Evolutionary conservation across 345 rosid species (phyloP).

Genomic region (Rhodamnia rubescens): DNA sequence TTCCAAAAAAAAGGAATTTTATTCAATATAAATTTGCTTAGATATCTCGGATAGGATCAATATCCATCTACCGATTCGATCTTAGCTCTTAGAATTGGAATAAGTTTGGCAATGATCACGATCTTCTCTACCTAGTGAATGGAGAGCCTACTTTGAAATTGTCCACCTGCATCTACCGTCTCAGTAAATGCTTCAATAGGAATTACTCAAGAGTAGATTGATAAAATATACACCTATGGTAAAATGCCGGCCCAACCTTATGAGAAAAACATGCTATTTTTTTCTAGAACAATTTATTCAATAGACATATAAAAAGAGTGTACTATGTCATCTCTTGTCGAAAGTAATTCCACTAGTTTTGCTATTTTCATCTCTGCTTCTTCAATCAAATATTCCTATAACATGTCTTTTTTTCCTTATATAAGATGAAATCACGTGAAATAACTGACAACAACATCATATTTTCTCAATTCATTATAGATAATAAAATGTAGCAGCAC

Average conservation of each 20-base stretch:
- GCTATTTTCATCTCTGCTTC: background rate
- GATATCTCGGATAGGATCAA: background rate
- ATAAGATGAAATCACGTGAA: background rate
- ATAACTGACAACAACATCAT: background rate
- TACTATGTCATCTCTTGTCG: background rate
- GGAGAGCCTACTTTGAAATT: background rate
- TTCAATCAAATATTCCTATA: background rate
- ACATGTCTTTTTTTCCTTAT: background rate
- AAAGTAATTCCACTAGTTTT: background rate
- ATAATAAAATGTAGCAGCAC: background rate
- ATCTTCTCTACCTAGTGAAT: background rate
- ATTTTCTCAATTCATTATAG: background rate
- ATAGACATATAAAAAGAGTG: background rate
- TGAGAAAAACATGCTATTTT: background rate
- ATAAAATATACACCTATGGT: background rate
- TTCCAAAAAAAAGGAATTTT: background rate
- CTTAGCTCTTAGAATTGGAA: background rate
- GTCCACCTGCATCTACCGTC: background rate
- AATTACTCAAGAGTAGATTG: background rate
- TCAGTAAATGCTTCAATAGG: background rate
- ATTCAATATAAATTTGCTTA: background rate
- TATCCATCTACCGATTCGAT: background rate
- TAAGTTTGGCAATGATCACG: background rate
- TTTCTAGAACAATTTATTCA: background rate
- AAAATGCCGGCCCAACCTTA: background rate